Base-by-base conservation (phyloP, 257 asterid species). In the Mentha longifolia region DNA sequence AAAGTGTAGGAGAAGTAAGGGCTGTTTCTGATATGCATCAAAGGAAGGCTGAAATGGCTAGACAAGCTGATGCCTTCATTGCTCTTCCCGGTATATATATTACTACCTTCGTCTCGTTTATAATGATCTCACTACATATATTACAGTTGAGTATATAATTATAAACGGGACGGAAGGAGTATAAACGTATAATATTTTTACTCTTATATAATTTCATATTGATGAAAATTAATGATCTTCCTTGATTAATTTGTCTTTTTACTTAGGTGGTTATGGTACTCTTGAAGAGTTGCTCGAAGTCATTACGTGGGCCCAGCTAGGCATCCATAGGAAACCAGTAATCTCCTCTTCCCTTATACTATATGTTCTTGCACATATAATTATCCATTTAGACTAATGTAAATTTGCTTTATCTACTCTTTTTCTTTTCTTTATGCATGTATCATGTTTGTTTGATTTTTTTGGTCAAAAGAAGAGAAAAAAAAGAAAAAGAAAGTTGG, bases 251-350 rank as follows among this genome's bases (percentile, higher is more conserved):
- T 57, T 49, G 37, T 72, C 17, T 54, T 45, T 58, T 17, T 39
- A 9, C 0, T 70, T 74, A 92, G 98, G 98, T 74, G 98, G 98
- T 43, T 92, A 92, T 76, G 98, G 98, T 35, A 92, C 98, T 11
- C 92, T 92, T n/a, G 98, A 92, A 76, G 98, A 92, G 81, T 83
- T 92, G 78, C 96, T 92, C n/a, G 98, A 92, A 79, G 96, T 92
- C 61, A 90, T 92, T 65, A 92, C 97, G 39, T 92, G 98, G 98
- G 98, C 98, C 78, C 98, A 92, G 77, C 90, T 92, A 14, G 96
- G 98, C 75, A 93, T 93, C 76, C 98, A 93, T 74, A 87, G 86
- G 33, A 93, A 93, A 80, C 98, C 98, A 37, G 98, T 93, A 77
- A 78, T 20, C 47, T 9, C 31, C 41, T 16, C 51, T 52, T 39